Base-by-base conservation (phyloP, 345 rosid species). In the Punica granatum region DNA sequence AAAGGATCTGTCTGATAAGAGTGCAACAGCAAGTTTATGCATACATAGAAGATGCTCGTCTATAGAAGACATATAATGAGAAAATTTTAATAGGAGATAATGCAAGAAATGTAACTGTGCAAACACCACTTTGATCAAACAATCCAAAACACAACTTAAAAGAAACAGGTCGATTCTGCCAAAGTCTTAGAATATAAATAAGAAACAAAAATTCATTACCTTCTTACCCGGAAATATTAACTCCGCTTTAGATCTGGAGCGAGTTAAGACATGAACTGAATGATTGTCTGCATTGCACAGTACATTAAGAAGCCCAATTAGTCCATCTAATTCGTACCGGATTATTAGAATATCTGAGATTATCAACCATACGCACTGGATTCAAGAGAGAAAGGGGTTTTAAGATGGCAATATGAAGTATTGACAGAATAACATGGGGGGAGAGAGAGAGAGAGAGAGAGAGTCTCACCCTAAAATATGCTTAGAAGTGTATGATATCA, bases 201-300 rank as follows among this genome's bases (percentile, higher is more conserved):
- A 73, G 64, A 34, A 44, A 70, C n/a, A 67, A 68, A 61, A 51
- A 72, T 25, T 42, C 77, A 75, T 88, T 90, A 88, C 97, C 97
- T 92, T 86, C 97, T 90, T 92, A 93, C 96, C 97, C 53, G 98
- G 96, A 90, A 93, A 93, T 77, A 86, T 80, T 80, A 77, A 71
- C 83, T 84, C 79, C 48, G 98, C 97, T 82, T 84, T 87, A 44
- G 97, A 84, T 78, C 76, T 85, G 34, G 97, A 87, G 69, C 97
- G 98, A 39, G 97, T 90, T 77, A 93, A 83, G 77, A 93, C 89
- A 58, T 82, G 85, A 66, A 88, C 73, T 31, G 69, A 69, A 73
- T 88, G 94, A 63, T 80, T 84, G 64, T 87, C 98, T 90, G 93
- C 81, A 68, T 9, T 63, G 39, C 35, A 66, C 70, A 61, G 15